phyloP scores from a whole-genome alignment of 1,284 basidiomycete species.

The Heliocybe sulcata region DNA sequence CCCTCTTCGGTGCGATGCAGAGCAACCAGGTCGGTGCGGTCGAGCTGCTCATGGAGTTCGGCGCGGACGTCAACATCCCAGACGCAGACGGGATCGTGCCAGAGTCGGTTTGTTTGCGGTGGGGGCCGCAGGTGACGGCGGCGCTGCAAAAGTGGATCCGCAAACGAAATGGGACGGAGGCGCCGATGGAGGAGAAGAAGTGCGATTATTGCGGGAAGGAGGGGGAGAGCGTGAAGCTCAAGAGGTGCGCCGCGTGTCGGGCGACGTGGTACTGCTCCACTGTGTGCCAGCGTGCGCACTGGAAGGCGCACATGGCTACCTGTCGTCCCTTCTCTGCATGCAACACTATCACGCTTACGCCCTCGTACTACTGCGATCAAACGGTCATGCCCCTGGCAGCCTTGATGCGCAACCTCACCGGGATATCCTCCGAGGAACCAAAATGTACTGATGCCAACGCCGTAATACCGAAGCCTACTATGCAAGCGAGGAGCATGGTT shows the following conservation, averaged over 20 bases:
- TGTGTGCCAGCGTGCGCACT: constrained; percentile 47
- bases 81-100: constrained; percentile 38
- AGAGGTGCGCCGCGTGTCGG: constrained; percentile 36
- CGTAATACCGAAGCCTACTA: constrained; percentile 10
- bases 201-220: constrained; percentile 31
- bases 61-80: constrained; percentile 34
- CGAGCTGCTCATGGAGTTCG: constrained; percentile 41
- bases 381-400: constrained; percentile 24
- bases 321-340: constrained; percentile 36
- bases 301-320: constrained; percentile 37
- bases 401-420: constrained; percentile 23
- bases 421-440: constrained; percentile 16
- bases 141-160: constrained; percentile 39
- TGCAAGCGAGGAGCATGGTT: constrained; percentile 31
- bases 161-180: constrained; percentile 33
- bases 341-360: constrained; percentile 38
- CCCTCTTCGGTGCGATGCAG: constrained; percentile 31
- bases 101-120: constrained; percentile 21
- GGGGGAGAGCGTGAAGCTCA: constrained; percentile 21
- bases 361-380: constrained; percentile 25
- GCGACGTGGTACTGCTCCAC: constrained; percentile 42
- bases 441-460: neutral
- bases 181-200: constrained; percentile 30
- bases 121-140: constrained; percentile 40
- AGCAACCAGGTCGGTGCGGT: constrained; percentile 25